Base-by-base conservation (phyloP, 352 stramenopile species). In the Phytopythium delawarense region DNA sequence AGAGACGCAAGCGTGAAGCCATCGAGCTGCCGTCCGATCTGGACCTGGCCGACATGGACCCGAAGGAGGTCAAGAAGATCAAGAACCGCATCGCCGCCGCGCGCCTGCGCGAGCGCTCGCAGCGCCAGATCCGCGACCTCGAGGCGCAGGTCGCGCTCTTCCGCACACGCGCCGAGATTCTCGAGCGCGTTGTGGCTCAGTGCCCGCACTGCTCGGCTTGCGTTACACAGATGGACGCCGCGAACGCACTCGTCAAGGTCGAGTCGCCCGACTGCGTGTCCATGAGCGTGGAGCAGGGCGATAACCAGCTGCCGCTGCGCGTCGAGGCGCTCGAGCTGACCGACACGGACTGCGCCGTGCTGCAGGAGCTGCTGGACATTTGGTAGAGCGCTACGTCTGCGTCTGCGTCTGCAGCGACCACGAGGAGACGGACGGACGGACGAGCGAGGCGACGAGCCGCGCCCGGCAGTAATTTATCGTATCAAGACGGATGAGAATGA, bases 31-130 rank as follows among this genome's bases (percentile, higher is more conserved):
- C 79, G 7, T 60, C 69, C 16, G 64, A 75, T 40, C 23, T 81
- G 23, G 56, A 56, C 34, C n/a, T 81, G 30, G 56, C 57, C 30
- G 59, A 69, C 40, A 67, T 77, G 53, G 77, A 82, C 45, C 32
- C 64, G 3, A 75, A 76, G 28, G 79, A 84, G 21, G 58, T 86
- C 53, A 78, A 70, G 62, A 68, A 72, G 28, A 51, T 86, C 32
- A 86, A 88, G 67, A 89, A 85, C 67, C 76, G 79, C 44, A 80
- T 85, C 46, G 66, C 73, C 2, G 71, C 74, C 16, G 68, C 58
- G 18, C 67, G 77, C 4, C 56, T 84, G 13, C 79, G 77, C 49
- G 67, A 87, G 59, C 79, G 75, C 57, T 82, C 71, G 61, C 73
- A 85, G 63, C 59, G 82, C 51, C 60, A 72, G 53, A 62, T 84